A percentile compares a stretch with the other conserved stretches of the same genome.
Evolutionary conservation across 768 basidiomycete genomes (phyloP).

Genomic region (Terana coerulea): DNA sequence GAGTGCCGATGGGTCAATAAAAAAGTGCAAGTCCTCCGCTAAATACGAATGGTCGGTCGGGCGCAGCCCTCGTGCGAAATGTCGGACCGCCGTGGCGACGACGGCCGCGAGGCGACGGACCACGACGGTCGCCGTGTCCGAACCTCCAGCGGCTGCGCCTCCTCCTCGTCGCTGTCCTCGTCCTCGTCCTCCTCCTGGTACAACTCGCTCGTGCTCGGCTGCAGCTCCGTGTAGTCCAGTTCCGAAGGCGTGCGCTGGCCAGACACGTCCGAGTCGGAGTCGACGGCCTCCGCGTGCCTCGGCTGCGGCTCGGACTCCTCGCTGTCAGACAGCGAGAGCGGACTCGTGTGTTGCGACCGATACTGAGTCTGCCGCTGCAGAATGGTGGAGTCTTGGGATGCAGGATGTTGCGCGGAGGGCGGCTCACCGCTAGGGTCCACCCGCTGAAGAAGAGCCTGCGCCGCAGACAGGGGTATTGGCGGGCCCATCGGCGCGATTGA

Average conservation of each 20-base stretch:
- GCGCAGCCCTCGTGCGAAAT: slow-evolving; percentile 7
- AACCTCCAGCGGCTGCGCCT: slow-evolving; percentile 22
- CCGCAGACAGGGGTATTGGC: slow-evolving; percentile 18
- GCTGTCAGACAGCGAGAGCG: slow-evolving; percentile 29
- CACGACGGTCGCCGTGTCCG: slow-evolving; percentile 23
- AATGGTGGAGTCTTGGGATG: slow-evolving; percentile 13
- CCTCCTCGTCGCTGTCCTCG: slow-evolving; percentile 34
- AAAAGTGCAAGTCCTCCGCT: slow-evolving; percentile 7
- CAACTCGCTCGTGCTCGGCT: slow-evolving; percentile 30
- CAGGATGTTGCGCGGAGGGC: slow-evolving; percentile 22
- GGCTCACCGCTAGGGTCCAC: slow-evolving; percentile 21
- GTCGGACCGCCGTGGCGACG: slow-evolving; percentile 10
- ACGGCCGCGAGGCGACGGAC: slow-evolving; percentile 3
- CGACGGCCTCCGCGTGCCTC: slow-evolving; percentile 18
- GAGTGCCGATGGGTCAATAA: background rate
- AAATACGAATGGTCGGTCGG: slow-evolving; percentile 6
- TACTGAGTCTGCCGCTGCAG: slow-evolving; percentile 17
- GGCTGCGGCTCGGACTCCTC: slow-evolving; percentile 20
- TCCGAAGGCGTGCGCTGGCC: slow-evolving; percentile 24
- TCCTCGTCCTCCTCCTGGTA: slow-evolving; percentile 31
- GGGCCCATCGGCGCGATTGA: slow-evolving; percentile 17
- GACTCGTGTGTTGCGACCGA: slow-evolving; percentile 35
- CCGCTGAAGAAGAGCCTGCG: slow-evolving; percentile 30
- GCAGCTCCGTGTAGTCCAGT: slow-evolving; percentile 21
- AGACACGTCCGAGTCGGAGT: slow-evolving; percentile 27